Evolutionary conservation across 2,329 filamentous ascomycete species (phyloP).

Genomic region (Penicillium corylophilum): DNA sequence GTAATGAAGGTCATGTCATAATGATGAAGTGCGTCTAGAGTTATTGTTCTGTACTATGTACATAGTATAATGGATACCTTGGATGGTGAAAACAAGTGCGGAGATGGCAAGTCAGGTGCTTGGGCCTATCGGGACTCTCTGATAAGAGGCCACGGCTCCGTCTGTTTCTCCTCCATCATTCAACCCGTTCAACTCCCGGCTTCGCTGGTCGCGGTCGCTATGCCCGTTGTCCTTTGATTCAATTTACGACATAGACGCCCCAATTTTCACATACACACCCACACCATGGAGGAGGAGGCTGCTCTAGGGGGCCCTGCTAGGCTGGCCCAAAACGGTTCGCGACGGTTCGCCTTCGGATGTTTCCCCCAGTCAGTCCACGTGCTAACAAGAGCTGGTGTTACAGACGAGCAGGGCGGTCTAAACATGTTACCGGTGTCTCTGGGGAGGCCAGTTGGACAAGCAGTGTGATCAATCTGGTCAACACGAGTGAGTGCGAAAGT

Average conservation of each 20-base stretch:
- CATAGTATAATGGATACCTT: too few relatives aligned
- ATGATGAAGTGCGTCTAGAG: background rate
- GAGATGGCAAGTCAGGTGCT: constrained; percentile 15
- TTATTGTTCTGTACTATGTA: too few relatives aligned
- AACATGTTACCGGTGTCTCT: constrained; percentile 65
- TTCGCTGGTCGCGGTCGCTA: constrained; percentile 28
- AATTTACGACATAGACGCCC: constrained; percentile 13
- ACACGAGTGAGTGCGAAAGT: constrained; percentile 69
- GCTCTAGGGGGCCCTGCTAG: constrained; percentile 27
- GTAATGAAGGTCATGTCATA: constrained; percentile 6
- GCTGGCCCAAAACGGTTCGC: constrained; percentile 24
- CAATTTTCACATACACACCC: constrained; percentile 3
- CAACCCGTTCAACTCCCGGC: constrained; percentile 15
- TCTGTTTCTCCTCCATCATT: constrained; percentile 8
- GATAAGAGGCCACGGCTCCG: constrained; percentile 20
- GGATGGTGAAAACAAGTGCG: too few relatives aligned
- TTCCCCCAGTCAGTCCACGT: background rate
- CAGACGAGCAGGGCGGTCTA: constrained; percentile 50
- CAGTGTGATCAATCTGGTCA: constrained; percentile 91
- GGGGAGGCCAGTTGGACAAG: constrained; percentile 86
- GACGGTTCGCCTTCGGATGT: constrained; percentile 27
- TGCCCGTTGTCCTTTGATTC: constrained; percentile 19
- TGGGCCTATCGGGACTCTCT: constrained; percentile 5
- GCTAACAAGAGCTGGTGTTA: background rate
- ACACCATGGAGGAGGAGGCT: constrained; percentile 37